phyloP scores from a whole-genome alignment of 257 asterid genomes.

The Fraxinus excelsior region DNA sequence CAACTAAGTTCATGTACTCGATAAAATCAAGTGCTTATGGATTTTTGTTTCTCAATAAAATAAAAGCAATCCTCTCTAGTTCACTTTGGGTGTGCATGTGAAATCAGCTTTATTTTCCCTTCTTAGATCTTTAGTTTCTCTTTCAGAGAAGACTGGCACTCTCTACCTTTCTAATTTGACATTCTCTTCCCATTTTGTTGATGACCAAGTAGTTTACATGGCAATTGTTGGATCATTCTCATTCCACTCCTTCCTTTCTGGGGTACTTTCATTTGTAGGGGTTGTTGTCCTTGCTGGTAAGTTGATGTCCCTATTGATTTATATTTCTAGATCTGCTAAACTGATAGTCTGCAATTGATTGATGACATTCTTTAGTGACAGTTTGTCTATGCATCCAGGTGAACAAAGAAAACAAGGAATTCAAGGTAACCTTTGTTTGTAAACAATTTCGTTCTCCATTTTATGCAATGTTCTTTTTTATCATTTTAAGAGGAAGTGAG shows the following conservation, averaged over 20 bases:
- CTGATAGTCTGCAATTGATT: conserved; percentile 17
- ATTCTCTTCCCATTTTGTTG: conserved; percentile 15
- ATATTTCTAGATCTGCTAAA: conserved; percentile 1
- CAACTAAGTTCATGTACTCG: conserved; percentile 10
- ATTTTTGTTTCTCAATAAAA: conserved; percentile 14
- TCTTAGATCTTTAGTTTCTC: conserved; percentile 3
- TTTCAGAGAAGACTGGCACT: conserved; percentile 1
- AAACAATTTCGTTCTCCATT: neutral
- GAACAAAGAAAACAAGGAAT: conserved; percentile 88
- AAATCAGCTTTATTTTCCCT: neutral
- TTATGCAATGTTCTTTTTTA: neutral
- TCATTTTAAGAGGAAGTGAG: neutral
- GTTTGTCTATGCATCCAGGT: conserved; percentile 91
- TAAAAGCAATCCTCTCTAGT: neutral
- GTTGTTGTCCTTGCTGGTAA: conserved; percentile 97
- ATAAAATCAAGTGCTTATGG: neutral
- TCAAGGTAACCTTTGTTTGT: conserved; percentile 56
- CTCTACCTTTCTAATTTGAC: neutral
- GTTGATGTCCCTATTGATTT: conserved; percentile 21
- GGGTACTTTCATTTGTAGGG: conserved; percentile 92
- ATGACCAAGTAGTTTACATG: conserved; percentile 76
- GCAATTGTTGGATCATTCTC: conserved; percentile 93
- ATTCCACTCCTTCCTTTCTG: conserved; percentile 95
- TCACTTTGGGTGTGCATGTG: neutral
- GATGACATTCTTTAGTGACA: conserved; percentile 34